Conservation (phyloP, 176 grass and related monocot species). For the Sorghum bicolor region Sorghum_bicolor_NCBIv3 NC_012872.2:14209501-14210000, state of each 20-base stretch:
- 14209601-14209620: neutral
- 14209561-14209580: neutral
- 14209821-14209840: neutral
- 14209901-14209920: neutral
- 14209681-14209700: neutral
- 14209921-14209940: neutral
- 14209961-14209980: neutral
- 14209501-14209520: conserved; percentile 30
- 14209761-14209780: neutral
- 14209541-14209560: conserved; percentile 26
- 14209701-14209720: conserved; percentile 17
- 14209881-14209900: neutral
- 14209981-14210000: neutral
- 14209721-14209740: conserved; percentile 6
- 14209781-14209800: neutral
- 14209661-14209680: neutral
- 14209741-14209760: neutral
- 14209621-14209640: neutral
- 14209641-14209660: neutral
- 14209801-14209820: neutral
- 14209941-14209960: neutral
- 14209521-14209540: conserved; percentile 36
- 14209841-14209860: neutral
- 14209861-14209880: neutral
- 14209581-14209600: neutral